These are phyloP conservation scores for Lyophyllum decastes DNA, from an alignment of 768 basidiomycete genomes.

Conservation along the genomic window DNA sequence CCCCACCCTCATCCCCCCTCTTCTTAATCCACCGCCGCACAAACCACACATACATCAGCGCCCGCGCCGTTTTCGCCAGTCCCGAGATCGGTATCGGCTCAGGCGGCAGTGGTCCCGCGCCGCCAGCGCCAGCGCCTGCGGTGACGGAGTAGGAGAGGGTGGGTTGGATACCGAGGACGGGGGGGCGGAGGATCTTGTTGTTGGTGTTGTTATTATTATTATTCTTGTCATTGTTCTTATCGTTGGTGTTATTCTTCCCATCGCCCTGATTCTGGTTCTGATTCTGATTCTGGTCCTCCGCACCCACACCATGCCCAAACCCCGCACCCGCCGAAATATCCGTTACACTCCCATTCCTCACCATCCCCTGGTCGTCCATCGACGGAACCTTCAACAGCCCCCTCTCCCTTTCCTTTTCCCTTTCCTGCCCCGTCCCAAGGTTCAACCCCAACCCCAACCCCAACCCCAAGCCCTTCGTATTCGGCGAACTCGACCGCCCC, in stretches of 20 bases:
- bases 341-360: not conserved
- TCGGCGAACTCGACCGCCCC: slow-evolving; percentile 21
- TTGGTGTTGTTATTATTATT: too few species aligned
- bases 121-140: slow-evolving; percentile 20
- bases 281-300: slow-evolving; percentile 5
- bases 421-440: too few species aligned
- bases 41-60: slow-evolving; percentile 71
- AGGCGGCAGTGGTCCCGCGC: not conserved
- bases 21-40: slow-evolving; percentile 77
- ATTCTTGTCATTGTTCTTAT: too few species aligned
- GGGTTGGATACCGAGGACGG: slow-evolving; percentile 68
- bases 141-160: slow-evolving; percentile 50
- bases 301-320: too few species aligned
- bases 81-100: slow-evolving; percentile 7
- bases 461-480: slow-evolving; percentile 14
- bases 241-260: too few species aligned
- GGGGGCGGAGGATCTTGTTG: slow-evolving; percentile 30
- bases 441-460: not conserved
- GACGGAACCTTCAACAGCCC: slow-evolving; percentile 13
- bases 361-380: slow-evolving; percentile 8
- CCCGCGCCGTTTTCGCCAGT: slow-evolving; percentile 13
- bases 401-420: too few species aligned
- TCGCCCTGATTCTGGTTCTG: too few species aligned
- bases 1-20: slow-evolving; percentile 34
- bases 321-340: too few species aligned